These are phyloP conservation scores for Stephanodiscus minutulus DNA, from an alignment of 108 stramenopile species.

Conservation along the genomic window DNA sequence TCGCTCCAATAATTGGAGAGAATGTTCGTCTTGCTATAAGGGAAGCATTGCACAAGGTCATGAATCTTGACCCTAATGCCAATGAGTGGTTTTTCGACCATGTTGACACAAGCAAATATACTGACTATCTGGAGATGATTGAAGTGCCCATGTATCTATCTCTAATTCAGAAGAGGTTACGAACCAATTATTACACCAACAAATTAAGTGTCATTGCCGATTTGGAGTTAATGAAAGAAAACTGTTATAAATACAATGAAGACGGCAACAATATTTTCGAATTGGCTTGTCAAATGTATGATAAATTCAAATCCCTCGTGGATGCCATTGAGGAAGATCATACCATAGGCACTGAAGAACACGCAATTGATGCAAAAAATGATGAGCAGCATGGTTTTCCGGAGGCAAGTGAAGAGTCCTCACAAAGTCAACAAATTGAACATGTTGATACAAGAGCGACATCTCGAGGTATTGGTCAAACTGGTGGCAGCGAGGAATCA, in stretches of 20 bases:
- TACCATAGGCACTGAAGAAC: not conserved
- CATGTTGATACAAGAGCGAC: not conserved
- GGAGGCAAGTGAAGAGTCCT: not conserved
- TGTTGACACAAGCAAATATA: slow-evolving; percentile 61
- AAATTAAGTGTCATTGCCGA: slow-evolving; percentile 73
- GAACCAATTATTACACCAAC: slow-evolving; percentile 67
- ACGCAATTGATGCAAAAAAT: not conserved
- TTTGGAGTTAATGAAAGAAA: slow-evolving; percentile 73
- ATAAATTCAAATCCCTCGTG: slow-evolving; percentile 57
- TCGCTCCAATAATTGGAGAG: slow-evolving; percentile 51
- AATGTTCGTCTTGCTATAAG: slow-evolving; percentile 50
- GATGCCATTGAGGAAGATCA: slow-evolving; percentile 28
- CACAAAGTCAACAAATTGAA: not conserved
- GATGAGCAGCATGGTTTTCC: not conserved
- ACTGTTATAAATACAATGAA: slow-evolving; percentile 87
- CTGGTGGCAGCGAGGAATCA: not conserved
- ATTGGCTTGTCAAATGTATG: slow-evolving; percentile 57
- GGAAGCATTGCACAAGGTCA: slow-evolving; percentile 37
- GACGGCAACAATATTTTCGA: slow-evolving; percentile 51
- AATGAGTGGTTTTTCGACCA: slow-evolving; percentile 52
- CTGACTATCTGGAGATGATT: slow-evolving; percentile 72
- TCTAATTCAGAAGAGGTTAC: slow-evolving; percentile 54
- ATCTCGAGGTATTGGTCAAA: not conserved
- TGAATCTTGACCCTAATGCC: slow-evolving; percentile 46
- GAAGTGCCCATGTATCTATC: slow-evolving; percentile 79